Evolutionary conservation across 768 basidiomycete genomes (phyloP).

Genomic region (Russula lepida): DNA sequence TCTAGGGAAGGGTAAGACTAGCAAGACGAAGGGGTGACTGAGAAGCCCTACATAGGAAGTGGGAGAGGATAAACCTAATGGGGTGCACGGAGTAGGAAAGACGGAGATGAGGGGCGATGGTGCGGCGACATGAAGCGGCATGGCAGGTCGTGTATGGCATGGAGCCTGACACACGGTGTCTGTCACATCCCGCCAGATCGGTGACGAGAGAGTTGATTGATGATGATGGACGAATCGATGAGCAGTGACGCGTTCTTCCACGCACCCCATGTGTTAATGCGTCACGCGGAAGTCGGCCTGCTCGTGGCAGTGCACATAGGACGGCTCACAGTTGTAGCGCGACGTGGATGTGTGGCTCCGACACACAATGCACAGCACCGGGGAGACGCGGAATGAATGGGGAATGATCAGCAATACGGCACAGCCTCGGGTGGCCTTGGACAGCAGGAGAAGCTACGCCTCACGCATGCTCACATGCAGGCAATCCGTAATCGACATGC

Average conservation of each 20-base stretch:
- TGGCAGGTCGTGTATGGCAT: constrained; percentile 4
- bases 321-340: constrained; percentile 1
- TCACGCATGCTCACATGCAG: background rate
- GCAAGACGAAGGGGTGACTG: constrained; percentile 4
- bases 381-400: background rate
- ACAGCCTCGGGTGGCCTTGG: constrained; percentile 13
- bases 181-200: constrained; percentile 13
- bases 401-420: constrained; percentile 9
- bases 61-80: constrained; percentile 12
- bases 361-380: constrained; percentile 13
- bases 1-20: background rate
- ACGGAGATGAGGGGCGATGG: constrained; percentile 20
- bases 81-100: constrained; percentile 8
- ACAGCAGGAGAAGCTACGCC: constrained; percentile 1
- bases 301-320: constrained; percentile 10
- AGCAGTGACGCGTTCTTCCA: background rate
- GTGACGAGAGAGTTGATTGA: constrained; percentile 9
- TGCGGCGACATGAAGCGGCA: constrained; percentile 10
- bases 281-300: background rate
- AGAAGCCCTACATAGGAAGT: constrained; percentile 1
- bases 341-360: constrained; percentile 6
- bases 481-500: constrained; percentile 12
- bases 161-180: constrained; percentile 15
- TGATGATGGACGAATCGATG: background rate
- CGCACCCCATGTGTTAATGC: background rate